Evolutionary conservation across 2,329 filamentous ascomycete species (phyloP).

Genomic region (Colletotrichum magnum): DNA sequence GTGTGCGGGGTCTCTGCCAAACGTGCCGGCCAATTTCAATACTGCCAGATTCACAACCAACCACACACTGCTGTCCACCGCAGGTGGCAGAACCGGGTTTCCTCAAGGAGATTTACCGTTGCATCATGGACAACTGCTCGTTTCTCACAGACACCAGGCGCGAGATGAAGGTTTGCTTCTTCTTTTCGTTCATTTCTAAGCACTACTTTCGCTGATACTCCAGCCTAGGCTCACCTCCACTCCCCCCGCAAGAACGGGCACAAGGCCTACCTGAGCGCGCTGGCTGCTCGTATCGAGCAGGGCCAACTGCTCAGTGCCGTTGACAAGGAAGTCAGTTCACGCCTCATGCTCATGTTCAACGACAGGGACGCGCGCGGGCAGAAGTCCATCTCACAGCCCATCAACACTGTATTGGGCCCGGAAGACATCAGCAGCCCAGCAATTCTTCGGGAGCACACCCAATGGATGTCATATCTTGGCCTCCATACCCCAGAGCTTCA

Average conservation of each 20-base stretch:
- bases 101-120: conserved; percentile 40
- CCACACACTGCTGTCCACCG: conserved; percentile 39
- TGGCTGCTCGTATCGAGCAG: conserved; percentile 30
- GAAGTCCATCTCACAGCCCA: conserved; percentile 36
- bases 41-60: conserved; percentile 34
- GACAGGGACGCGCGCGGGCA: conserved; percentile 38
- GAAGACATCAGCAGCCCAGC: conserved; percentile 36
- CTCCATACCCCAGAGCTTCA: conserved; percentile 28
- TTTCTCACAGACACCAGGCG: conserved; percentile 35
- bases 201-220: background rate
- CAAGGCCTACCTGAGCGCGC: conserved; percentile 27
- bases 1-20: conserved; percentile 37
- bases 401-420: conserved; percentile 30
- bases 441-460: conserved; percentile 34
- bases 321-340: conserved; percentile 34
- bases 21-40: conserved; percentile 31
- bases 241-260: conserved; percentile 38
- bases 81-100: conserved; percentile 27
- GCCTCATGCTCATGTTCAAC: conserved; percentile 41
- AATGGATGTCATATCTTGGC: conserved; percentile 38
- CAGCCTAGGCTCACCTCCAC: conserved; percentile 28
- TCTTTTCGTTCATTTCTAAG: background rate
- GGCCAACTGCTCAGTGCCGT: conserved; percentile 33
- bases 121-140: conserved; percentile 39
- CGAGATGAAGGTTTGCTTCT: conserved; percentile 37